Base-by-base conservation (phyloP, 1,139 yeast species). In the Suhomyces panamericanus region DNA sequence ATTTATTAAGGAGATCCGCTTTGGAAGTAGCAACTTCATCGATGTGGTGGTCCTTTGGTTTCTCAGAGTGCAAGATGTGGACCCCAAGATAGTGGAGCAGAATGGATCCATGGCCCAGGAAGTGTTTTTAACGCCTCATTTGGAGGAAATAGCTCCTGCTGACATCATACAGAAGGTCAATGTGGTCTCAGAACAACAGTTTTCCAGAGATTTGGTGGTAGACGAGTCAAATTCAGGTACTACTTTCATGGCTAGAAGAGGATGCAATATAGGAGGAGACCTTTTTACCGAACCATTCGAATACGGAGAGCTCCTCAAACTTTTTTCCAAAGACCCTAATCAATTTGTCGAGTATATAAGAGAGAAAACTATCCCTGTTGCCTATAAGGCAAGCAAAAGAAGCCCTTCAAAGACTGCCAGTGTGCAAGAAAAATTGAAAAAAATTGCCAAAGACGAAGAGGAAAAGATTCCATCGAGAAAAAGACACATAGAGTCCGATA, bases 11-110 rank as follows among this genome's bases (percentile, higher is more conserved):
- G 78, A 75, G 20, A 70, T 78, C 22, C 46, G 53, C 31, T 67
- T 72, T 48, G 81, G 78, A 0, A 64, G 63, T 22, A 66, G 65
- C 32, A 59, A 58, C 29, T 73, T 64, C 46, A 50, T 77, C 4
- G 78, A 72, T 22, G 47, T 78, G 3, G 52, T 56, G 26, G 76
- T 68, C 11, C 41, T 66, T 15, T 70, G 75, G 70, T 73, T 75
- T 44, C 52, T 63, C 5, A 51, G 61, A 32, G 46, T 53, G 12
- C 7, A 46, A 1, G 72, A 70, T 33, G 53, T 68, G 7, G 62
- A 56, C 6, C 27, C 43, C 12, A 11, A 12, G 11, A 16, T 22
- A n/a, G 15, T 24, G 12, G 36, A 34, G 7, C 16, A 34, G 13
- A 9, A 14, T 16, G 28, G 15, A 8, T 8, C 8, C 7, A 22